Base-by-base conservation (phyloP, 2,329 filamentous ascomycete species). In the Aureobasidium leucospermi region DNA sequence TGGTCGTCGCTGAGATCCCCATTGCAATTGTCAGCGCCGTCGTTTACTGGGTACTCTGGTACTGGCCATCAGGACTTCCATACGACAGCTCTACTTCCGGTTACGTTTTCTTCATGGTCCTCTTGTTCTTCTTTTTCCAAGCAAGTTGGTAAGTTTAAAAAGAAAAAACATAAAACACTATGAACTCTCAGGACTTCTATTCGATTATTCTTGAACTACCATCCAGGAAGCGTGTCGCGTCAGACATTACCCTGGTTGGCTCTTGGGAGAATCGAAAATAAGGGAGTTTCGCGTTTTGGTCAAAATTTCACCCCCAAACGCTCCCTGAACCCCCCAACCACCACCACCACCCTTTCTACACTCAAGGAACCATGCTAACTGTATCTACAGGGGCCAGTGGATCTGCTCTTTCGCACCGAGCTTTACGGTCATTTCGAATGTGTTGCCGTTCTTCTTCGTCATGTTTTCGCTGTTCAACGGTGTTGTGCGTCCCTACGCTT, bases 401-500 rank as follows among this genome's bases (percentile, higher is more conserved):
- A 90, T 94, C 65, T 88, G 85, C 63, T 89, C 90, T 0, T 91
- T 91, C 71, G 87, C 89, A 0, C 88, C 89, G 0, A 85, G 79
- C 42, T 90, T 90, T 74, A 89, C 87, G 0, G 87, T 90, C 63
- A 90, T 92, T 64, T 84, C 84, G 45, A 90, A 92, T 67, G 74
- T 86, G 23, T 76, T 90, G 5, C 88, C 88, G 0, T 90, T 92
- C 76, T 90, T 92, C 80, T 88, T 92, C 75, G 84, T 91, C 70
- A 85, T 89, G 77, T 86, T 89, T 67, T 81, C 80, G 42, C 73
- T 89, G 28, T 91, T 92, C 79, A 91, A 90, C 75, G 89, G 89
- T 64, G 84, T 92, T 19, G 81, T 92, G 9, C 80, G 86, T 2
- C 84, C 88, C 0, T 91, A 89, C 70, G 65, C 72, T 1, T 74